Base-by-base conservation (phyloP, 176 grass and related monocot genomes). In the Carex kokanica region DNA sequence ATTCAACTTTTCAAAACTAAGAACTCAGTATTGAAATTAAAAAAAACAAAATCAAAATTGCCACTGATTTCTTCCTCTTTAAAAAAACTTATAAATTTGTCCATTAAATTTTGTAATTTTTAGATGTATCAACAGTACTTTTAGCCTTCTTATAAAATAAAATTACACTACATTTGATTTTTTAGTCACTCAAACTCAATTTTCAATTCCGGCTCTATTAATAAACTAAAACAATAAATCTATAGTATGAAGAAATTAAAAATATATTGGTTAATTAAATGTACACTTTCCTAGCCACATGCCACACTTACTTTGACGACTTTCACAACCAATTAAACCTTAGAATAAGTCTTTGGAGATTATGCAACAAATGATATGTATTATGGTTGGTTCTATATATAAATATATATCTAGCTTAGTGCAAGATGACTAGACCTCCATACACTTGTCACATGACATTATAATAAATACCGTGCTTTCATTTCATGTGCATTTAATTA, bases 401-500 rank as follows among this genome's bases (percentile, higher is more conserved):
- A 11, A 49, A 71, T 71, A 20, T 21, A 71, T 71, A 20, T 21
- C 7, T 71, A 71, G 6, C 67, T 71, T 17, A 47, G 67, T 71
- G 38, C 34, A 71, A 71, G 34, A 71, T 71, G 67, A 71, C 67
- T 71, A 34, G 67, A 71, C 38, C 38, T 74, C 41, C 45, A 53
- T 27, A 52, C 20, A 52, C 20, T 27, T 15, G 71, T 53, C 71
- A 74, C 71, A 16, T 74, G 71, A 27, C 71, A 27, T 51, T 74
- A 52, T 74, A 10, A 27, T 53, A 74, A 10, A 27, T 53, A 74
- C 71, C 41, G 15, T 74, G 41, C 45, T 74, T 51, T 74, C 71
- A 74, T 74, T 51, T 74, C 71, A 74, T 74, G 71, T 53, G 12
- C 21, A 74, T 74, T 74, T 74, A 52, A 52, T 74, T 71, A 71